Conservation (phyloP, 768 basidiomycete species). For the Royoungia palumana region DNA sequence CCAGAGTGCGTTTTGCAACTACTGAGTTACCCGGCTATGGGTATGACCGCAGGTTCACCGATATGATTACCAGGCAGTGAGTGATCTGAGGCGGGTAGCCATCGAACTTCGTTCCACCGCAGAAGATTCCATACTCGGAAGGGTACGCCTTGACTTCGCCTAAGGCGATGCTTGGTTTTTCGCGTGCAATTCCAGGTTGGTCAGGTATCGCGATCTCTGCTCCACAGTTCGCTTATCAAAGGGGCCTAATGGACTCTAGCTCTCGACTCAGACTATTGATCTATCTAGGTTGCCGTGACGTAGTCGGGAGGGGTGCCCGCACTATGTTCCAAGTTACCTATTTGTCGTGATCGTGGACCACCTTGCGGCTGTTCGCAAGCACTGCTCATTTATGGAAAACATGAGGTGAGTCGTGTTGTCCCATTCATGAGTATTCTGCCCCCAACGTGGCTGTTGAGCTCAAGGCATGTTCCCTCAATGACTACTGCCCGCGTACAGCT, state of each 20-base stretch:
- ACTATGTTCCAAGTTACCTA: conserved; percentile 22
- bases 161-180: conserved; percentile 21
- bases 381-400: conserved; percentile 34
- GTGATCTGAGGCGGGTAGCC: background rate
- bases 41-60: conserved; percentile 12
- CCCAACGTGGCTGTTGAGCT: conserved; percentile 36
- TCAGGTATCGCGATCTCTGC: conserved; percentile 8
- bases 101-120: conserved; percentile 16
- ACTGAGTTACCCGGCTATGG: conserved; percentile 7
- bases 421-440: conserved; percentile 30
- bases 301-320: conserved; percentile 22
- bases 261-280: conserved; percentile 5
- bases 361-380: conserved; percentile 32
- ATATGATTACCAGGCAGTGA: conserved; percentile 16
- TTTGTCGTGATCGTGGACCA: conserved; percentile 34
- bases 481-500: conserved; percentile 33
- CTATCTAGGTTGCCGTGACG: conserved; percentile 25
- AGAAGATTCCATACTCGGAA: conserved; percentile 29
- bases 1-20: conserved; percentile 10
- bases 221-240: conserved; percentile 14
- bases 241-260: conserved; percentile 4
- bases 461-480: conserved; percentile 31
- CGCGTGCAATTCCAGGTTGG: conserved; percentile 7
- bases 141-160: conserved; percentile 6
- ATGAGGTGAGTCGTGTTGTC: conserved; percentile 36